phyloP scores from a whole-genome alignment of 495 filamentous ascomycete genomes.

The Terfezia claveryi region DNA sequence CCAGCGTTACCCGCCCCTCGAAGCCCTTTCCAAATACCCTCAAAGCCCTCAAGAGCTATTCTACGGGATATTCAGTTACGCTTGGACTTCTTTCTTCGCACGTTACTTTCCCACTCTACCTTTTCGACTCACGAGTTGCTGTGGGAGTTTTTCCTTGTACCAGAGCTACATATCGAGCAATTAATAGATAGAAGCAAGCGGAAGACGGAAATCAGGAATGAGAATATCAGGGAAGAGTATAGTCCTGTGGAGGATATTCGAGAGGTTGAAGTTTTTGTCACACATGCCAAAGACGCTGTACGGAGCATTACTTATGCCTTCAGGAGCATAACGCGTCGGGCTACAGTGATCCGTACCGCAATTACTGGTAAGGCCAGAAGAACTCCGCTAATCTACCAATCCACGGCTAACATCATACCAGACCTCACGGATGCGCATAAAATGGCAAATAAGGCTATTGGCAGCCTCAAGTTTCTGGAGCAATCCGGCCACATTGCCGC shows the following conservation, averaged over 20 bases:
- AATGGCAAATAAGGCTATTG: constrained; percentile 12
- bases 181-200: constrained; percentile 70
- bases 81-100: constrained; percentile 67
- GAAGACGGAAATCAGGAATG: constrained; percentile 61
- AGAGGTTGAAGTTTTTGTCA: constrained; percentile 86
- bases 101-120: constrained; percentile 70
- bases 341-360: constrained; percentile 34
- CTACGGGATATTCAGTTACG: constrained; percentile 72
- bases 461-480: constrained; percentile 47
- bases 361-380: constrained; percentile 27
- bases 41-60: constrained; percentile 67
- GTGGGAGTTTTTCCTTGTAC: constrained; percentile 98
- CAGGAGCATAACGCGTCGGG: constrained; percentile 51
- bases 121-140: constrained; percentile 94
- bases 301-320: constrained; percentile 62
- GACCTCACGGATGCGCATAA: constrained; percentile 14
- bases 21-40: constrained; percentile 80
- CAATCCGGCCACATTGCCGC: constrained; percentile 38
- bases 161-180: constrained; percentile 72
- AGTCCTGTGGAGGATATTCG: constrained; percentile 62
- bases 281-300: constrained; percentile 70
- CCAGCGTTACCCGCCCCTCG: constrained; percentile 57
- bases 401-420: not conserved
- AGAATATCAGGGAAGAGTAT: constrained; percentile 73
- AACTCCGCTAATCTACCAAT: not conserved